phyloP scores from a whole-genome alignment of 2,329 filamentous ascomycete genomes.

The Neobulgaria alba region DNA sequence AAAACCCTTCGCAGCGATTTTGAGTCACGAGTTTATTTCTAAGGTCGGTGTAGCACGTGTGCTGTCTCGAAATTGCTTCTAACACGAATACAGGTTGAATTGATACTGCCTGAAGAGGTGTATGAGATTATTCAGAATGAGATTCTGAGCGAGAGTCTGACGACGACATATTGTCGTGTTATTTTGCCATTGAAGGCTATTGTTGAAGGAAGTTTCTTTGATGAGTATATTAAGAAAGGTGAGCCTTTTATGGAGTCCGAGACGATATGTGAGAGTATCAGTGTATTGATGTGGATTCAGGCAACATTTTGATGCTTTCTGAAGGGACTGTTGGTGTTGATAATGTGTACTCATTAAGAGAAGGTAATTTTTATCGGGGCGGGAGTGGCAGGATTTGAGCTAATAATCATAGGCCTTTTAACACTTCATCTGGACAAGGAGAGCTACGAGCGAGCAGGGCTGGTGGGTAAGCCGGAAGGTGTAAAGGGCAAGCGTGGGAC shows the following conservation, averaged over 20 bases:
- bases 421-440: slow-evolving; percentile 72
- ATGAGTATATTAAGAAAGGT: slow-evolving; percentile 66
- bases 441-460: slow-evolving; percentile 72
- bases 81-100: slow-evolving; percentile 59
- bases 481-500: slow-evolving; percentile 47
- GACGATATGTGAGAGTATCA: neutral
- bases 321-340: slow-evolving; percentile 63
- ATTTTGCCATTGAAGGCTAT: slow-evolving; percentile 65
- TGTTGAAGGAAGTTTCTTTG: slow-evolving; percentile 68
- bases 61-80: too few relatives aligned
- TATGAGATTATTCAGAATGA: slow-evolving; percentile 46
- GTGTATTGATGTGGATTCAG: slow-evolving; percentile 38
- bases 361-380: slow-evolving; percentile 42
- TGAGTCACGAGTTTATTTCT: slow-evolving; percentile 58
- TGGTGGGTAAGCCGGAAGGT: slow-evolving; percentile 62
- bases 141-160: slow-evolving; percentile 35
- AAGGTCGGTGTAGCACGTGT: slow-evolving; percentile 51
- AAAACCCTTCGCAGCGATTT: slow-evolving; percentile 66
- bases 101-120: slow-evolving; percentile 61
- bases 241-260: neutral
- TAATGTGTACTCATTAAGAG: slow-evolving; percentile 60
- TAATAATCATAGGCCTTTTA: slow-evolving; percentile 47
- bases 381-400: slow-evolving; percentile 5
- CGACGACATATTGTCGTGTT: slow-evolving; percentile 54
- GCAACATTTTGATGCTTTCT: slow-evolving; percentile 76